Percentiles rank a stretch among this genome's conserved stretches.
phyloP scores from a whole-genome alignment of 441 rosid genomes.

The Populus tomentosa region DNA sequence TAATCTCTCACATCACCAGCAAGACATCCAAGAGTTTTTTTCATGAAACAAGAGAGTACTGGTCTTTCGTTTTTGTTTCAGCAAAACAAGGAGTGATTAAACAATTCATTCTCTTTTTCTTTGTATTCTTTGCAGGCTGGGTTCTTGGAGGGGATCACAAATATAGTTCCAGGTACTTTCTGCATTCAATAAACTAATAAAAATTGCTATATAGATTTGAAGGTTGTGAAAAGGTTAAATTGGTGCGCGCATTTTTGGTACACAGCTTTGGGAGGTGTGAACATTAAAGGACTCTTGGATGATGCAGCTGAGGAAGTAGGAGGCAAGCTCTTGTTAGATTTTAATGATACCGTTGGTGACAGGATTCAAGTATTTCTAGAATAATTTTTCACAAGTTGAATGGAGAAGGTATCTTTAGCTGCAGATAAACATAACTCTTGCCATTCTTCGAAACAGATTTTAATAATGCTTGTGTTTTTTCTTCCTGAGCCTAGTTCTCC shows the following conservation, averaged over 20 bases:
- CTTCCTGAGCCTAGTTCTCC: neutral
- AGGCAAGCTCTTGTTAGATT: conserved; percentile 77
- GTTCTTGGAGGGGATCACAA: conserved; percentile 80
- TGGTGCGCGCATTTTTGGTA: neutral
- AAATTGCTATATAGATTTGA: neutral
- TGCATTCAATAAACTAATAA: neutral
- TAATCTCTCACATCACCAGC: neutral
- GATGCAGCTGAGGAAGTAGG: conserved; percentile 77
- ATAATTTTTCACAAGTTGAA: conserved; percentile 21
- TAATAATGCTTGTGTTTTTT: neutral
- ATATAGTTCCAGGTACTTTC: conserved; percentile 73
- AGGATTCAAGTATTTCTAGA: conserved; percentile 91
- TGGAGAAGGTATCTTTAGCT: conserved; percentile 3
- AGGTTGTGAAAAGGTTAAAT: neutral
- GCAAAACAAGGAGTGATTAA: neutral
- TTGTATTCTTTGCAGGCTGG: conserved; percentile 55
- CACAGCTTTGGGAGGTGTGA: conserved; percentile 79
- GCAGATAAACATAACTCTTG: neutral
- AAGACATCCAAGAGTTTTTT: neutral
- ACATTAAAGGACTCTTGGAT: conserved; percentile 72
- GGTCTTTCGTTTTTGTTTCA: neutral
- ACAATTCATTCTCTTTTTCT: neutral
- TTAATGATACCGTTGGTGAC: conserved; percentile 72
- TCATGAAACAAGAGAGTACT: neutral
- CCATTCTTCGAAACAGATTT: neutral